Percentiles rank a stretch among this genome's conserved stretches.
Evolutionary conservation across 176 grass and related monocot genomes (phyloP).

Genomic region (Musa beccarii): DNA sequence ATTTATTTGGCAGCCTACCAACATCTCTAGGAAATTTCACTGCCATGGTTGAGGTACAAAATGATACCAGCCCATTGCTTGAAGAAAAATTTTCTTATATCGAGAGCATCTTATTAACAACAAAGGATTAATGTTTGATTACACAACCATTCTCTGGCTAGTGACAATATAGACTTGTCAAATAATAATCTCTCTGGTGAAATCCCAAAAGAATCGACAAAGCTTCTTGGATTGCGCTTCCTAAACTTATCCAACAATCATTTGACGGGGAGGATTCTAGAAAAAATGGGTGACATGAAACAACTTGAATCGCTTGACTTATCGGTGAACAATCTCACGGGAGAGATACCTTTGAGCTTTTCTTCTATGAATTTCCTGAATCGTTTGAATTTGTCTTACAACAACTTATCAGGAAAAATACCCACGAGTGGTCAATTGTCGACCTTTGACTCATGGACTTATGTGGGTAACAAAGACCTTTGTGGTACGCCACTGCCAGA

Average conservation of each 20-base stretch:
- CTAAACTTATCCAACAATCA: background rate
- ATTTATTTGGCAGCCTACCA: no score
- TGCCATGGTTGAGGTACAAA: no score
- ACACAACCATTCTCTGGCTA: background rate
- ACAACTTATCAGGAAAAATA: constrained; percentile 2
- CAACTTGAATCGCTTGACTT: constrained; percentile 3
- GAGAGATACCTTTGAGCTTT: background rate
- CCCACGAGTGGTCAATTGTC: background rate
- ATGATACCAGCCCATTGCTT: no score
- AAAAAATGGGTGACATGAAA: background rate
- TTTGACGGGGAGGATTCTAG: background rate
- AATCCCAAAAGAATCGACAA: constrained; percentile 5
- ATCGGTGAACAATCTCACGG: constrained; percentile 2
- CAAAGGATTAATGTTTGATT: background rate
- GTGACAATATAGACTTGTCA: background rate
- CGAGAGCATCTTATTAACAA: background rate
- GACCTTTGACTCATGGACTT: background rate
- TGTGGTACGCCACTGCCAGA: background rate
- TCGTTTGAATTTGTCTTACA: constrained; percentile 9
- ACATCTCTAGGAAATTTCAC: no score
- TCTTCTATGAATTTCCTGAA: background rate
- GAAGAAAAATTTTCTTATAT: background rate
- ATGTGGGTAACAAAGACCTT: background rate
- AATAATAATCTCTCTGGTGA: background rate
- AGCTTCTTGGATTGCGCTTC: background rate